A percentile compares a stretch with the other conserved stretches of the same genome.
Evolutionary conservation across 2,329 filamentous ascomycete species (phyloP).

Genomic region (Fulvia fulva): DNA sequence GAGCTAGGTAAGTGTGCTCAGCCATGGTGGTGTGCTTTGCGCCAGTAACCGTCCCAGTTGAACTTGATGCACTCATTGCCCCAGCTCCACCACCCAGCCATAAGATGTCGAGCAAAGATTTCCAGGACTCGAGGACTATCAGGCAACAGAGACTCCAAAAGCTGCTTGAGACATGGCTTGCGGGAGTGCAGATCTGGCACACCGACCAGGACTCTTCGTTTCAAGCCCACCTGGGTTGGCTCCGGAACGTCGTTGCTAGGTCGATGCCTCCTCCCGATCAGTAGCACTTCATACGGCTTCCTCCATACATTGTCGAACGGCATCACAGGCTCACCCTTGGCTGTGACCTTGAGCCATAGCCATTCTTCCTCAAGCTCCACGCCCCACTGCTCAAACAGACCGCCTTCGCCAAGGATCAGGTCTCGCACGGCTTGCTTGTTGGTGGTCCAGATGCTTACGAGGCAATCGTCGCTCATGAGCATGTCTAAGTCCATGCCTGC

Average conservation of each 20-base stretch:
- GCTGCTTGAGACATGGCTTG: constrained; percentile 65
- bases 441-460: constrained; percentile 73
- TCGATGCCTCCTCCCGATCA: constrained; percentile 51
- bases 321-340: constrained; percentile 60
- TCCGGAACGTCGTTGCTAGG: neutral
- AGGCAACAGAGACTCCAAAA: constrained; percentile 55
- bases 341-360: constrained; percentile 74
- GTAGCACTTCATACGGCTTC: constrained; percentile 71
- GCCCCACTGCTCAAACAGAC: constrained; percentile 64
- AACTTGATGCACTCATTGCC: constrained; percentile 70
- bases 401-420: constrained; percentile 51
- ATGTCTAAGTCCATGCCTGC: constrained; percentile 47
- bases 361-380: constrained; percentile 65
- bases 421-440: constrained; percentile 61
- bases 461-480: constrained; percentile 50
- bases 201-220: constrained; percentile 58
- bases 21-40: no score
- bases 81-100: constrained; percentile 74
- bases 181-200: constrained; percentile 75
- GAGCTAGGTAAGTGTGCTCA: no score
- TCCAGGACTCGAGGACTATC: constrained; percentile 60
- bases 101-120: constrained; percentile 70
- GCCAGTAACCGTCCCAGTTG: constrained; percentile 57
- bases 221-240: constrained; percentile 28
- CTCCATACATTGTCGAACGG: constrained; percentile 60